Evolutionary conservation across 2,329 filamentous ascomycete genomes (phyloP), one percentile per base, ranked within the genome.

Genomic region (Trichoderma brevicompactum): DNA sequence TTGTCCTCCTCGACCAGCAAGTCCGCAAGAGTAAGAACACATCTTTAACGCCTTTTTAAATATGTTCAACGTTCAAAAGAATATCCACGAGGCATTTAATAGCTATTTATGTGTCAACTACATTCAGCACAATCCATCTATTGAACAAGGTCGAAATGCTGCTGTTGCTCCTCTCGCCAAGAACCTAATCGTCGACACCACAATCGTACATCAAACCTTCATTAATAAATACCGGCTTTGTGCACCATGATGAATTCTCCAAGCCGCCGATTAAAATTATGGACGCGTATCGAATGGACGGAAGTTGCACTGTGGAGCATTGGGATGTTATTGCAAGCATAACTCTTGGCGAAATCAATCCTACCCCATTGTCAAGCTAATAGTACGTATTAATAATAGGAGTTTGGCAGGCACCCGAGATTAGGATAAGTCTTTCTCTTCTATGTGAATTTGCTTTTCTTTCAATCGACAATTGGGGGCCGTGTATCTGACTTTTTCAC

Each of bases 231-330:
- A 60, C 34, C 32, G 34, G 34, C 6, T 50, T 49, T 49, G 53
- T 52, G 15, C 34, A 65, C 15, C 62, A 60, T 15, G 41, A 60
- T 28, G 36, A 49, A 1, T 43, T 50, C 1, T 15, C 52, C 8
- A 44, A 12, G 15, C 44, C 43, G 8, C 38, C 38, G 1, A 49
- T 28, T 6, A 60, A 60, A 28, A 59, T 65, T 13, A 44, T 65
- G 19, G 43, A 65, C 17, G 52, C 54, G 0, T 41, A 65, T 59
- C 43, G 62, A 48, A 36, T 59, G 53, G 59, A 65, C 13, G 44
- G 44, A 34, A 65, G 54, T 38, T 65, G 62, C 36, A 60, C 52
- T 43, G 54, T 52, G 43, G 62, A 65, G 15, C 62, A 60, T 2
- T 60, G 62, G 62, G 44, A 65, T 34, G 36, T 43, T n/a, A 44